These are phyloP conservation scores for Pseudomassariella vexata DNA, from an alignment of 2,329 filamentous ascomycete species.

Conservation along the genomic window DNA sequence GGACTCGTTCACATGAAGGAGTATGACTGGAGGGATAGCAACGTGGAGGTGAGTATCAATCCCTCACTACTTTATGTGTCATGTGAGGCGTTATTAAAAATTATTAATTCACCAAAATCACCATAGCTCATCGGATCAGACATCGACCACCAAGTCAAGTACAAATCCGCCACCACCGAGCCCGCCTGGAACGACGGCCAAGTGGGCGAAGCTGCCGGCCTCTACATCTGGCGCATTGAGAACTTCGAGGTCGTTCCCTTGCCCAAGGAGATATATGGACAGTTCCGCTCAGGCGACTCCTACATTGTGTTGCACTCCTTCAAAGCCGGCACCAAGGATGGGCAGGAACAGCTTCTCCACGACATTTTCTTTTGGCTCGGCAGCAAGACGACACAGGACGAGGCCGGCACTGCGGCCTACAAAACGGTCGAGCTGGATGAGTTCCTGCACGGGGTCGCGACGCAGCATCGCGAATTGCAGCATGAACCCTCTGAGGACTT, in stretches of 20 bases:
- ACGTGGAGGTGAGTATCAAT: too few relatives aligned
- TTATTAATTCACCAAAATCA: too few relatives aligned
- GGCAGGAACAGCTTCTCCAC: slow-evolving; percentile 43
- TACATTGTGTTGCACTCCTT: slow-evolving; percentile 60
- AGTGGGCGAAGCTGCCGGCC: slow-evolving; percentile 46
- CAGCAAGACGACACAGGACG: slow-evolving; percentile 59
- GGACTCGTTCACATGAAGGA: slow-evolving; percentile 58
- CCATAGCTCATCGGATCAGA: slow-evolving; percentile 56
- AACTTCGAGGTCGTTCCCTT: slow-evolving; percentile 59
- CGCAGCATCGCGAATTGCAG: slow-evolving; percentile 62
- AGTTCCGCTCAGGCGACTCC: slow-evolving; percentile 63
- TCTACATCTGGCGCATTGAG: slow-evolving; percentile 62
- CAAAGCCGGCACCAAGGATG: slow-evolving; percentile 40
- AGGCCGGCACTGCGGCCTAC: slow-evolving; percentile 63
- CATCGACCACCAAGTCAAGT: slow-evolving; percentile 63
- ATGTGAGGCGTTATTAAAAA: too few relatives aligned
- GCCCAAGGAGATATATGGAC: slow-evolving; percentile 49
- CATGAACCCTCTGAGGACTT: slow-evolving; percentile 54
- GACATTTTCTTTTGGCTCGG: slow-evolving; percentile 70
- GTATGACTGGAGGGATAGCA: slow-evolving; percentile 64
- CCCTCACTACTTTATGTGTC: too few relatives aligned
- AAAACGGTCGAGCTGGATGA: slow-evolving; percentile 68
- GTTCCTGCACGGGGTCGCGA: slow-evolving; percentile 55
- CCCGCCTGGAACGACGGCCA: slow-evolving; percentile 60
- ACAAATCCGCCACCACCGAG: slow-evolving; percentile 58